Evolutionary conservation across 2,329 filamentous ascomycete species (phyloP).

Genomic region (Talaromyces piceae): DNA sequence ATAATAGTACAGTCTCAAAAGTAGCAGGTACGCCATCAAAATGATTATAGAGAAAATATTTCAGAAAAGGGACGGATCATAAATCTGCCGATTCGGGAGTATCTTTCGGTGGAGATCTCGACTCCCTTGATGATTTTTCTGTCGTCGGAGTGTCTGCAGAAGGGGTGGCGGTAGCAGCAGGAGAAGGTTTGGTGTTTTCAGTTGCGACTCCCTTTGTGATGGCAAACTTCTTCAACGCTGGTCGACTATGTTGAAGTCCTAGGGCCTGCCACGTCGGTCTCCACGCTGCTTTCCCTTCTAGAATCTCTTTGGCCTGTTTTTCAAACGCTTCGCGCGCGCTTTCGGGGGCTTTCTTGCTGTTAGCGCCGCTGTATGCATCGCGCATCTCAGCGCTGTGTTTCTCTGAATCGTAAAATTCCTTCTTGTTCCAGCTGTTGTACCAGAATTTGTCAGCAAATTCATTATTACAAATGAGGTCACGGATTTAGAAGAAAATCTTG

Average conservation of each 20-base stretch:
- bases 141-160: background rate
- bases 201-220: background rate
- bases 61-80: background rate
- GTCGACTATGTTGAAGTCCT: constrained; percentile 31
- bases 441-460: constrained; percentile 12
- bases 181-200: background rate
- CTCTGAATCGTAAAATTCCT: constrained; percentile 47
- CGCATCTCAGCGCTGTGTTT: constrained; percentile 39
- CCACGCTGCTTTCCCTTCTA: constrained; percentile 58
- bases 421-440: constrained; percentile 51
- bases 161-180: background rate
- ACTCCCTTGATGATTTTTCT: background rate
- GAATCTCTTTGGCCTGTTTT: constrained; percentile 55
- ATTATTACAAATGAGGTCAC: too few species aligned
- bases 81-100: background rate
- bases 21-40: background rate
- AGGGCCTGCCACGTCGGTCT: constrained; percentile 41
- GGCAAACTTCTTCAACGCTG: constrained; percentile 11
- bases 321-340: constrained; percentile 43
- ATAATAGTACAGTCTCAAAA: background rate
- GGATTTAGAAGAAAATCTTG: too few species aligned
- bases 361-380: constrained; percentile 24
- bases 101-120: background rate
- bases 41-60: background rate
- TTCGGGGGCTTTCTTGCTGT: constrained; percentile 32